Conservation (phyloP, 495 filamentous ascomycete genomes). For the Pyrenopolyporus hunteri region DNA sequence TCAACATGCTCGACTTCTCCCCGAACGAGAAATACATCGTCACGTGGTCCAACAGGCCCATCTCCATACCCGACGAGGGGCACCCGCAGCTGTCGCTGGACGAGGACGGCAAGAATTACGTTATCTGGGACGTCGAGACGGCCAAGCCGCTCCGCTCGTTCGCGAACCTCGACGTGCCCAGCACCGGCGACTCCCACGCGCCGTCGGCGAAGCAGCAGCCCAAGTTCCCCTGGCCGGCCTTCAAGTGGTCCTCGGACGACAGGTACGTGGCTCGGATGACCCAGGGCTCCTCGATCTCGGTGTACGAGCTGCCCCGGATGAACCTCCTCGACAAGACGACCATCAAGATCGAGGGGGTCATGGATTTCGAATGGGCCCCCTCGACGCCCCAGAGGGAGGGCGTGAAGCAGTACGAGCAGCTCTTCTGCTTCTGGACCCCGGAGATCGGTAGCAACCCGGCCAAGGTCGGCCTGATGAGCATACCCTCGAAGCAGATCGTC, state of each 20-base stretch:
- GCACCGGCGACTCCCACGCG: constrained; percentile 52
- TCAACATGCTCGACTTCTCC: constrained; percentile 95
- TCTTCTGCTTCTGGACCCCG: constrained; percentile 98
- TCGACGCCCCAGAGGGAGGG: constrained; percentile 77
- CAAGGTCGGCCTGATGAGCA: constrained; percentile 93
- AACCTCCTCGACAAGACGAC: constrained; percentile 83
- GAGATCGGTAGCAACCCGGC: constrained; percentile 99
- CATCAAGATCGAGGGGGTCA: constrained; percentile 93
- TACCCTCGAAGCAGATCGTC: constrained; percentile 90
- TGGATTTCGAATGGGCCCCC: constrained; percentile 98
- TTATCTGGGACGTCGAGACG: constrained; percentile 96
- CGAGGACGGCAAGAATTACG: constrained; percentile 98
- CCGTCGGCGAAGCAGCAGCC: constrained; percentile 67
- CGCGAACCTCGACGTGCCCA: constrained; percentile 79
- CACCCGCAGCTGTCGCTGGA: constrained; percentile 81
- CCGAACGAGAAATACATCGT: constrained; percentile 91
- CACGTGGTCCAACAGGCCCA: constrained; percentile 93
- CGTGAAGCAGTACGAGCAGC: constrained; percentile 88
- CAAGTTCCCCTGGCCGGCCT: constrained; percentile 97
- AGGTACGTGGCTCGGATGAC: constrained; percentile 94
- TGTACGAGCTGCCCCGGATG: constrained; percentile 95
- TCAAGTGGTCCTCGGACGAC: constrained; percentile 98
- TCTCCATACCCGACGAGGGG: constrained; percentile 84
- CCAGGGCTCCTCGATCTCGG: constrained; percentile 84
- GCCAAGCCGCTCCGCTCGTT: constrained; percentile 91